Conservation (phyloP, 2,329 filamentous ascomycete genomes). For the Plectosphaerella plurivora region DNA sequence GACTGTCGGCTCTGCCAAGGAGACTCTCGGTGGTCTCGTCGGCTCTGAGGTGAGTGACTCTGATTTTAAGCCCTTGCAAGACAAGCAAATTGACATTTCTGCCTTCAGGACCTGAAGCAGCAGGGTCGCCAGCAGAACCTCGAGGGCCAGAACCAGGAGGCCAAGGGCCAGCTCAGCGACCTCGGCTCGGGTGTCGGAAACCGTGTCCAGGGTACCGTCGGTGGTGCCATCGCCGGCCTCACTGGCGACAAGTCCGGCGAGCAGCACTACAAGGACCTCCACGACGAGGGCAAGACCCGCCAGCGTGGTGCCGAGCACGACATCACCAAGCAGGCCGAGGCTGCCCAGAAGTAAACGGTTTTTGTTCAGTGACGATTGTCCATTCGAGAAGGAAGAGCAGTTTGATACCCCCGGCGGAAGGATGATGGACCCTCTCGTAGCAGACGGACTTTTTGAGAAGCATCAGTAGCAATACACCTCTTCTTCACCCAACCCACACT, state of each 20-base stretch:
- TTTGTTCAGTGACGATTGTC: neutral
- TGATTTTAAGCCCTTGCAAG: neutral
- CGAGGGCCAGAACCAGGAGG: constrained; percentile 76
- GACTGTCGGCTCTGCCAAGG: constrained; percentile 81
- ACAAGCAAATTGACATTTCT: neutral
- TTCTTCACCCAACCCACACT: too few species aligned
- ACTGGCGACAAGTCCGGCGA: constrained; percentile 66
- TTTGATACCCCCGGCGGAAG: too few species aligned
- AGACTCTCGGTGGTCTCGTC: constrained; percentile 69
- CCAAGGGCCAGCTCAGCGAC: constrained; percentile 75
- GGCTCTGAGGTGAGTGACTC: constrained; percentile 59
- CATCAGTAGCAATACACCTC: too few species aligned
- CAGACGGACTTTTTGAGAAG: too few species aligned
- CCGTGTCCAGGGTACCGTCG: constrained; percentile 67
- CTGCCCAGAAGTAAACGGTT: constrained; percentile 17
- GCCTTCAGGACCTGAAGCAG: constrained; percentile 58
- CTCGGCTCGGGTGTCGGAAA: constrained; percentile 62
- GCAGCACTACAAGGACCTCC: constrained; percentile 61
- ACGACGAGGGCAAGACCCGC: constrained; percentile 78
- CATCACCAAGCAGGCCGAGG: constrained; percentile 66
- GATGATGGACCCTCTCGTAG: too few species aligned
- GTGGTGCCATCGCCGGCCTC: constrained; percentile 65
- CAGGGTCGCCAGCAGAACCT: constrained; percentile 74
- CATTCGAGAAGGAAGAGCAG: too few species aligned
- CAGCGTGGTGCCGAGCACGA: constrained; percentile 82